Conservation (phyloP, 768 basidiomycete species). For the Tulasnella sp. region DNA sequence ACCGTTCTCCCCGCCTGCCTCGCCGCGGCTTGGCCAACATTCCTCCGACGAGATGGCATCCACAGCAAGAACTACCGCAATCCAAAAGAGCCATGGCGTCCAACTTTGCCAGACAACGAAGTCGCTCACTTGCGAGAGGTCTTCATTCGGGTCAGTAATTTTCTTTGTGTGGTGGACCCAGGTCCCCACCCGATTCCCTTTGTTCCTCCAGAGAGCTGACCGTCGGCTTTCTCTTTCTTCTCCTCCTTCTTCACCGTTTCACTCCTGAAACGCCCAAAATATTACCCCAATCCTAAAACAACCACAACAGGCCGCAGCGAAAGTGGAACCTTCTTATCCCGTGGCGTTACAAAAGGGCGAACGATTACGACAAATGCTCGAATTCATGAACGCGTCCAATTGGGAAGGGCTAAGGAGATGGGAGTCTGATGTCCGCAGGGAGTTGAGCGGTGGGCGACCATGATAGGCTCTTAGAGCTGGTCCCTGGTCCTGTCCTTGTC, state of each 20-base stretch:
- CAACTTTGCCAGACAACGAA: constrained; percentile 5
- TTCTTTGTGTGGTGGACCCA: not conserved
- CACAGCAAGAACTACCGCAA: constrained; percentile 4
- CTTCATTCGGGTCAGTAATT: constrained; percentile 9
- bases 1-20: constrained; percentile 18
- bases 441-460: not conserved
- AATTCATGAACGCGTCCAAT: constrained; percentile 18
- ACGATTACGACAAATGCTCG: constrained; percentile 18
- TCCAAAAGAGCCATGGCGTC: not conserved
- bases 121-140: constrained; percentile 4
- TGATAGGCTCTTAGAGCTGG: not conserved
- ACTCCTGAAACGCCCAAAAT: not conserved
- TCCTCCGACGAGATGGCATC: constrained; percentile 14
- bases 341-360: constrained; percentile 16
- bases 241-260: not conserved
- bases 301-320: not conserved
- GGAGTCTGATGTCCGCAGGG: constrained; percentile 10
- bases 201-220: too few species aligned
- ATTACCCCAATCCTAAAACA: not conserved
- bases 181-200: not conserved
- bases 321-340: constrained; percentile 13
- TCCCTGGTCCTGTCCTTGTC: not conserved
- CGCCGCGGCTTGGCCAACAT: constrained; percentile 7
- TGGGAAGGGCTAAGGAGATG: constrained; percentile 13
- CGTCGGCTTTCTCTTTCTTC: not conserved